Evolutionary conservation across 495 filamentous ascomycete genomes (phyloP).

Genomic region (Eremomyces bilateralis): DNA sequence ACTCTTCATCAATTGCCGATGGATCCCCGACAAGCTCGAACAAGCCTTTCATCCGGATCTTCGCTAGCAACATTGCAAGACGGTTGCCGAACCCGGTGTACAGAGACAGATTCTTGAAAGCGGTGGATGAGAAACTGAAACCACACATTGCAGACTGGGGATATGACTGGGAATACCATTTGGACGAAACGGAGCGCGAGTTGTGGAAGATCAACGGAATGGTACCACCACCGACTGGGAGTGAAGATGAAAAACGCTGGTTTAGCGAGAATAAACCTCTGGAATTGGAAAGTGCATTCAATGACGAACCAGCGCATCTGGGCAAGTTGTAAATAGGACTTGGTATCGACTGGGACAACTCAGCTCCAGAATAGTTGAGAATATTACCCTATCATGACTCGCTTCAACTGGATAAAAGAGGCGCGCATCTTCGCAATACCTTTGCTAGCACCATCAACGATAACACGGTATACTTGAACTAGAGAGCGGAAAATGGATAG

Average conservation of each 20-base stretch:
- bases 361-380: no score
- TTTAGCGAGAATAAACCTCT: conserved; percentile 4
- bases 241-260: conserved; percentile 9
- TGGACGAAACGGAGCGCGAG: conserved; percentile 18
- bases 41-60: conserved; percentile 18
- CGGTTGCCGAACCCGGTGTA: conserved; percentile 4
- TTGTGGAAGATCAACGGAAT: conserved; percentile 12
- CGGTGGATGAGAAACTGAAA: conserved; percentile 12
- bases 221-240: conserved; percentile 8
- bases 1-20: neutral
- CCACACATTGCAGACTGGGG: conserved; percentile 18
- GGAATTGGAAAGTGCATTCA: conserved; percentile 6
- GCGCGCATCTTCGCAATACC: no score
- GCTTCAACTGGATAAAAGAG: no score
- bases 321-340: no score
- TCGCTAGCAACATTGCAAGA: conserved; percentile 16
- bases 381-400: no score
- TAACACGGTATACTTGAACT: no score
- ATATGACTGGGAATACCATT: conserved; percentile 21
- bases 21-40: conserved; percentile 3
- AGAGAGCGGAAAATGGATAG: no score
- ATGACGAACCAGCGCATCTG: no score
- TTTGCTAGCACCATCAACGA: no score
- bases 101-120: conserved; percentile 1
- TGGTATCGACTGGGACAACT: no score